A percentile compares a stretch with the other conserved stretches of the same genome.
phyloP scores from a whole-genome alignment of 805 yeast genomes.

The Yarrowia keelungensis region DNA sequence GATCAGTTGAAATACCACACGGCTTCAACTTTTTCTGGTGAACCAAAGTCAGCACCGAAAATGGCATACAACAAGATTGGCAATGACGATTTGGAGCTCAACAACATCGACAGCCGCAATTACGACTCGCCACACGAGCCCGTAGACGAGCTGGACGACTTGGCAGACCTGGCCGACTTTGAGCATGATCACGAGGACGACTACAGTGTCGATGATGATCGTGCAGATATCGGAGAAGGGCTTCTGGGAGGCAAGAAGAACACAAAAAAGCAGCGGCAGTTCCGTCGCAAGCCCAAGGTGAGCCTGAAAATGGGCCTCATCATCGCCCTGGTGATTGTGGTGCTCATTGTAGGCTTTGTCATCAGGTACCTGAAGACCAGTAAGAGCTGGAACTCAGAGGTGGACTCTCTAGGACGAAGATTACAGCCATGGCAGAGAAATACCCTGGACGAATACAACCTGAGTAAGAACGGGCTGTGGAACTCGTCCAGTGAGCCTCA shows the following conservation, averaged over 20 bases:
- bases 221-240: conserved; percentile 25
- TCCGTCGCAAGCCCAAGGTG: conserved; percentile 5
- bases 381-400: conserved; percentile 1
- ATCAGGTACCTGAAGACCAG: conserved; percentile 13
- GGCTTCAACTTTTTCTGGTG: conserved; percentile 15
- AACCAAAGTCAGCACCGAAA: not conserved
- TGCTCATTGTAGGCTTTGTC: conserved; percentile 20
- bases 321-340: conserved; percentile 1
- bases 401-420: conserved; percentile 27
- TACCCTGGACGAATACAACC: conserved; percentile 45
- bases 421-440: conserved; percentile 47
- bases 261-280: conserved; percentile 13
- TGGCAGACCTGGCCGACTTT: conserved; percentile 6
- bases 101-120: conserved; percentile 7
- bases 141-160: conserved; percentile 5
- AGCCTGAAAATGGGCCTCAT: conserved; percentile 17
- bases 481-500: conserved; percentile 39
- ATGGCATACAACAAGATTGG: conserved; percentile 18
- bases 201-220: conserved; percentile 26
- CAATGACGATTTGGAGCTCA: conserved; percentile 19
- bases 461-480: conserved; percentile 42
- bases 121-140: not conserved
- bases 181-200: conserved; percentile 25
- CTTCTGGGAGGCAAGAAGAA: conserved; percentile 13
- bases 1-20: conserved; percentile 30